These are phyloP conservation scores for Gelatoporia subvermispora DNA, from an alignment of 768 basidiomycete species.

Conservation along the genomic window DNA sequence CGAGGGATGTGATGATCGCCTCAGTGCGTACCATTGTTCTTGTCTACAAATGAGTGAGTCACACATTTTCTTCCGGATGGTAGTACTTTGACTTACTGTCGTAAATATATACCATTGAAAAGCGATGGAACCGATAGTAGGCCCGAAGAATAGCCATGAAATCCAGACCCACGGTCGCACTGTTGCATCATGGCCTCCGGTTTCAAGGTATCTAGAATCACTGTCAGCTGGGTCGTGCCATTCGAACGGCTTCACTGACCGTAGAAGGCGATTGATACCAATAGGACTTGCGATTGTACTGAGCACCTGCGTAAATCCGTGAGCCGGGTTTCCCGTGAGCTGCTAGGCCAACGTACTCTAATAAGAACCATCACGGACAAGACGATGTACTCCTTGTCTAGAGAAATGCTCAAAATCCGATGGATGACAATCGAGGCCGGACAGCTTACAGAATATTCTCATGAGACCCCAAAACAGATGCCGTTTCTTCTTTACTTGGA, in stretches of 20 bases:
- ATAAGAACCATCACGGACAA: constrained; percentile 1
- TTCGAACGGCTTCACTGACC: constrained; percentile 10
- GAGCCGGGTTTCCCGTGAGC: constrained; percentile 3
- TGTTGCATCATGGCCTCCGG: constrained; percentile 39
- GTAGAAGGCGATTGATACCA: constrained; percentile 30
- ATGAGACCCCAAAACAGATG: constrained; percentile 29
- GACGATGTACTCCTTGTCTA: constrained; percentile 5
- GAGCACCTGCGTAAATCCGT: constrained; percentile 3
- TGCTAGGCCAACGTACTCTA: not conserved
- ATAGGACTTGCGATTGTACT: not conserved
- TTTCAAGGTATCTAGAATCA: constrained; percentile 50
- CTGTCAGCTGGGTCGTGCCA: not conserved
- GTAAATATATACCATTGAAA: constrained; percentile 48
- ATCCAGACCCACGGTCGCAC: constrained; percentile 72
- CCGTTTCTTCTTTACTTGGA: constrained; percentile 20
- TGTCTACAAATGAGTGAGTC: constrained; percentile 22
- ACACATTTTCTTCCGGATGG: not conserved
- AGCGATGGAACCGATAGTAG: constrained; percentile 37
- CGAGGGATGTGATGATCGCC: constrained; percentile 42
- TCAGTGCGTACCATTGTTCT: constrained; percentile 44
- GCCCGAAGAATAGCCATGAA: constrained; percentile 43
- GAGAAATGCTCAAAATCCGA: not conserved
- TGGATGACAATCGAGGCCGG: not conserved
- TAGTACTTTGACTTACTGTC: constrained; percentile 12
- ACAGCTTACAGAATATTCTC: constrained; percentile 9